phyloP scores from a whole-genome alignment of 768 basidiomycete species.

The Jaapia argillacea region DNA sequence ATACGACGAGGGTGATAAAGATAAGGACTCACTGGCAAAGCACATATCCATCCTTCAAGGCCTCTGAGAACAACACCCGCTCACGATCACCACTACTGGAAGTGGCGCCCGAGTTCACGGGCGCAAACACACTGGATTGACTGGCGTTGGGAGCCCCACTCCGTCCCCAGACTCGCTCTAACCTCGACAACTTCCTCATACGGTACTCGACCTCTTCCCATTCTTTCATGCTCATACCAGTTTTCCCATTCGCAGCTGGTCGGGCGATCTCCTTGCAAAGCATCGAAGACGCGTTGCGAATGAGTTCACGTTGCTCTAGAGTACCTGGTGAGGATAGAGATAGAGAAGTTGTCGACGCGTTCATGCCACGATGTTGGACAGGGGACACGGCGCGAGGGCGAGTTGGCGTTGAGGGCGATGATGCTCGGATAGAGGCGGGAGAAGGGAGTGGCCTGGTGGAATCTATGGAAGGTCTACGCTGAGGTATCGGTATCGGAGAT shows the following conservation, averaged over 20 bases:
- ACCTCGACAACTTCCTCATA: conserved; percentile 44
- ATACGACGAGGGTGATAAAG: conserved; percentile 2
- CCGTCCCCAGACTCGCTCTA: conserved; percentile 73
- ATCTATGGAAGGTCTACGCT: neutral
- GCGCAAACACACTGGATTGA: conserved; percentile 23
- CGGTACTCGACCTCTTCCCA: conserved; percentile 73
- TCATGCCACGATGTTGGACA: conserved; percentile 44
- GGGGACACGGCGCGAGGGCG: conserved; percentile 17
- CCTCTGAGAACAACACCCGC: conserved; percentile 60
- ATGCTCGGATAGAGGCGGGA: conserved; percentile 5
- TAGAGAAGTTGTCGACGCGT: conserved; percentile 50
- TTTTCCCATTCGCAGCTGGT: conserved; percentile 47
- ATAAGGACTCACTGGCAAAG: conserved; percentile 72
- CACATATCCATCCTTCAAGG: conserved; percentile 75
- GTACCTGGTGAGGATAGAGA: conserved; percentile 33
- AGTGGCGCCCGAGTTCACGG: conserved; percentile 13
- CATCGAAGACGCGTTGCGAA: conserved; percentile 53
- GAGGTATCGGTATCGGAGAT: conserved; percentile 14
- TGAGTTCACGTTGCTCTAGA: conserved; percentile 55
- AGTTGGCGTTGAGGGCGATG: conserved; percentile 15
- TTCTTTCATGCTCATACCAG: conserved; percentile 39
- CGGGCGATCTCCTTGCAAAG: conserved; percentile 58
- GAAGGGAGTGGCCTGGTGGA: neutral
- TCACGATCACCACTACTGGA: conserved; percentile 58
- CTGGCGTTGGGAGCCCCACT: conserved; percentile 34